Evolutionary conservation across 345 rosid species (phyloP).

Genomic region (Arabis hirsuta): DNA sequence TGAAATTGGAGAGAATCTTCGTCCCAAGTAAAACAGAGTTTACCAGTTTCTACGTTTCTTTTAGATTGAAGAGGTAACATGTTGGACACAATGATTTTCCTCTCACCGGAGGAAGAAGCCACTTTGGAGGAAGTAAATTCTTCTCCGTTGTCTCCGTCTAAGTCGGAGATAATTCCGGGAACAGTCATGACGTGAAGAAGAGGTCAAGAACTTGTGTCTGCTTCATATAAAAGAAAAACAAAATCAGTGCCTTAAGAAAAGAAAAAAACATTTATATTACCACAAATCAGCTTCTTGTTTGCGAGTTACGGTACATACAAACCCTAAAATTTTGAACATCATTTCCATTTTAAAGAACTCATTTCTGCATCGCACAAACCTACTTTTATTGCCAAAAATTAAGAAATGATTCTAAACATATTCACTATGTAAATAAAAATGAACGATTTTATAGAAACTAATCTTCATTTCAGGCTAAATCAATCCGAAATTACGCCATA

Average conservation of each 20-base stretch:
- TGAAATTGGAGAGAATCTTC: constrained; percentile 48
- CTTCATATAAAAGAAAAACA: not conserved
- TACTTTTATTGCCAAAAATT: constrained; percentile 1
- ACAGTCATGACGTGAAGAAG: constrained; percentile 57
- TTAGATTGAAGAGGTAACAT: constrained; percentile 48
- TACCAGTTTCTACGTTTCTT: constrained; percentile 39
- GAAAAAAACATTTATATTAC: too few relatives aligned
- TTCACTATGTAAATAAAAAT: not conserved
- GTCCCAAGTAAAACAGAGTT: constrained; percentile 46
- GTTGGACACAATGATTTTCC: constrained; percentile 47
- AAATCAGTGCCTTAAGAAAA: too few relatives aligned
- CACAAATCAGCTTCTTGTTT: not conserved
- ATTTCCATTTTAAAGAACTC: not conserved
- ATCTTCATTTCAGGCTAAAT: not conserved
- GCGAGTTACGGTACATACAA: not conserved
- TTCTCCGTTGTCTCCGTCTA: constrained; percentile 43
- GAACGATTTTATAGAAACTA: too few relatives aligned
- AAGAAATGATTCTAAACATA: not conserved
- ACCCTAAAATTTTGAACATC: not conserved
- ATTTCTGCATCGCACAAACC: not conserved
- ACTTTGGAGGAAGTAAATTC: constrained; percentile 20
- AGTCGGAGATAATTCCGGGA: constrained; percentile 51
- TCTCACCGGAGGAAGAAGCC: constrained; percentile 29
- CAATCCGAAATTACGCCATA: not conserved
- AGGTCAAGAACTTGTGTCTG: constrained; percentile 5